A percentile compares a stretch with the other conserved stretches of the same genome.
Conservation (phyloP, 2,329 filamentous ascomycete species). For the Xylariomycetidae sp. region DNA sequence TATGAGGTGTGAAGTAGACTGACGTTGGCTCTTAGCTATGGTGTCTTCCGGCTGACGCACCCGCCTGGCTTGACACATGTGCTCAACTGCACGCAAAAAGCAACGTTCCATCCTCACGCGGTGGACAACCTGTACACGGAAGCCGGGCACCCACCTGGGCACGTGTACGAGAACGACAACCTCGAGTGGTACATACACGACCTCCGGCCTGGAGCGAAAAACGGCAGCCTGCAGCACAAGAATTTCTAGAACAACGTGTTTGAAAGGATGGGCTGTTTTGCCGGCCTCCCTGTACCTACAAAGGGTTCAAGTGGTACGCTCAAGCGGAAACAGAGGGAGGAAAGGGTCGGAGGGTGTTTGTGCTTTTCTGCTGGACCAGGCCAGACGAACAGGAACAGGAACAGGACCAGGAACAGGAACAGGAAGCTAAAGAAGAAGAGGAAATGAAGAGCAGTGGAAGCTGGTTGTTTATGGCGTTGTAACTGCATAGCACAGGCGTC, state of each 20-base stretch:
- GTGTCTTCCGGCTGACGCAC: constrained; percentile 88
- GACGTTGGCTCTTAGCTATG: constrained; percentile 53
- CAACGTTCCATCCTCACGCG: constrained; percentile 74
- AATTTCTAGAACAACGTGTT: constrained; percentile 22
- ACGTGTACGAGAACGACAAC: constrained; percentile 62
- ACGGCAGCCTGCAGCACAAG: constrained; percentile 16
- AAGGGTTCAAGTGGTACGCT: too few relatives aligned
- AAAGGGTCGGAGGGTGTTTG: too few relatives aligned
- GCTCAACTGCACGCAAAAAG: constrained; percentile 67
- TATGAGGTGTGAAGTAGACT: constrained; percentile 1
- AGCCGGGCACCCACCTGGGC: constrained; percentile 59
- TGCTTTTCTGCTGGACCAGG: too few relatives aligned
- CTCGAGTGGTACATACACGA: constrained; percentile 56
- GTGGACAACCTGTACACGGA: constrained; percentile 71
- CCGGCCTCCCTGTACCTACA: too few relatives aligned
- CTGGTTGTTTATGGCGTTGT: too few relatives aligned
- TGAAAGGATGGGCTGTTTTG: constrained; percentile 17
- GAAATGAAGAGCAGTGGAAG: too few relatives aligned
- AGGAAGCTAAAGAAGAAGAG: too few relatives aligned
- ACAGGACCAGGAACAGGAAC: too few relatives aligned
- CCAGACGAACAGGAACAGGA: too few relatives aligned
- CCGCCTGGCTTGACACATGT: constrained; percentile 87
- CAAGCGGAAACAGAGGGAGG: too few relatives aligned
- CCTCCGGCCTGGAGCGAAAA: constrained; percentile 34
- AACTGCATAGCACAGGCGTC: too few relatives aligned